phyloP scores from a whole-genome alignment of 148 eudicot genomes.

The Vaccinium corymbosum region DNA sequence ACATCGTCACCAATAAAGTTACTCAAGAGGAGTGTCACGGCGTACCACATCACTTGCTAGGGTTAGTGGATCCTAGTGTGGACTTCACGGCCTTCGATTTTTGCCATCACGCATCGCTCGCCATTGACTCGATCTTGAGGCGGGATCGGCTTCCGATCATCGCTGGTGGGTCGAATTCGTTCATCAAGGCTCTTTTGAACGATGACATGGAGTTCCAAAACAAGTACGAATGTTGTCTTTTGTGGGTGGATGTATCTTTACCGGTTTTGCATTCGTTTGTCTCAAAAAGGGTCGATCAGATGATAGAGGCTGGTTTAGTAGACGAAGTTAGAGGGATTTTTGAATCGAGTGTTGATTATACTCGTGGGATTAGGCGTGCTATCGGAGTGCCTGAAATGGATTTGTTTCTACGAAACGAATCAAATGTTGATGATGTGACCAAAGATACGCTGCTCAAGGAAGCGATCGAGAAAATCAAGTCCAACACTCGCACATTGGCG shows the following conservation, averaged over 20 bases:
- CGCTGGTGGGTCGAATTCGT: constrained; percentile 91
- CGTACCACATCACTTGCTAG: constrained; percentile 71
- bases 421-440: constrained; percentile 27
- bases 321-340: constrained; percentile 59
- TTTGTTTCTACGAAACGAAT: constrained; percentile 41
- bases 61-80: constrained; percentile 44
- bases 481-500: constrained; percentile 59
- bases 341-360: constrained; percentile 45
- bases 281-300: constrained; percentile 64
- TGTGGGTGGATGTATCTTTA: constrained; percentile 72
- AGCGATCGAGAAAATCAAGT: constrained; percentile 62
- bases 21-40: constrained; percentile 67
- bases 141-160: constrained; percentile 68
- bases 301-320: constrained; percentile 57
- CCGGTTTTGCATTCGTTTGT: constrained; percentile 53
- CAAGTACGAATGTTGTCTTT: constrained; percentile 62
- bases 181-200: constrained; percentile 58
- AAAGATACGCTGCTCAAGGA: constrained; percentile 32
- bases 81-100: constrained; percentile 63
- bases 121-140: constrained; percentile 50
- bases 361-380: constrained; percentile 64
- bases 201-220: constrained; percentile 53
- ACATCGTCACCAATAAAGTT: constrained; percentile 74
- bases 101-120: constrained; percentile 43
- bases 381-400: constrained; percentile 88